A percentile compares a stretch with the other conserved stretches of the same genome.
Conservation (phyloP, 164 flowering plant species). For the Tetrastigma voinierianum region DNA sequence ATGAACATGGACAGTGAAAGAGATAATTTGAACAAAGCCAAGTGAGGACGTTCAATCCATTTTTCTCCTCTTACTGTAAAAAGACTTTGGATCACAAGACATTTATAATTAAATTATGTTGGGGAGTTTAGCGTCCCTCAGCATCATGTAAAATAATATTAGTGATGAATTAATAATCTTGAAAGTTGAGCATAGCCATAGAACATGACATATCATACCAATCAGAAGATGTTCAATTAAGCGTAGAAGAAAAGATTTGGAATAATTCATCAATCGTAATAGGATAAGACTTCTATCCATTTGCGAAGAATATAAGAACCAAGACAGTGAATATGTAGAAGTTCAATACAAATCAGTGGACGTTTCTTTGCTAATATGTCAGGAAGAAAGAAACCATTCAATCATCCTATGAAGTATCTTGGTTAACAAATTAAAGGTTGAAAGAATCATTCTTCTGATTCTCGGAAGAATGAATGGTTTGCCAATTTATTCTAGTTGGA, state of each 20-base stretch:
- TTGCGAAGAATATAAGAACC: no score
- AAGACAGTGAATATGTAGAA: no score
- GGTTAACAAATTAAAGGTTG: no score
- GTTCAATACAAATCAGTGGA: no score
- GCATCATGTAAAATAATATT: constrained; percentile 24
- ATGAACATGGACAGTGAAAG: constrained; percentile 5
- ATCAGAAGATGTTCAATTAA: neutral
- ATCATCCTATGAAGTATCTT: no score
- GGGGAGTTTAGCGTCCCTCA: constrained; percentile 57
- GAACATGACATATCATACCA: no score
- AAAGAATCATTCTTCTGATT: no score
- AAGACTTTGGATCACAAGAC: constrained; percentile 58
- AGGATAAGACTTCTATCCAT: no score
- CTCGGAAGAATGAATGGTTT: no score
- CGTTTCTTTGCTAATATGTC: no score
- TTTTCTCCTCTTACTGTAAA: constrained; percentile 72
- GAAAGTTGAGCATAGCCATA: neutral
- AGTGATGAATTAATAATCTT: neutral
- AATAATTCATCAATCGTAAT: neutral
- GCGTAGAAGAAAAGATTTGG: neutral
- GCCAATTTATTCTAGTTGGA: no score
- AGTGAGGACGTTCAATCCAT: neutral
- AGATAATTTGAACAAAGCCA: neutral
- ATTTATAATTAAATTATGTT: constrained; percentile 57
- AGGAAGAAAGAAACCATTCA: no score